Conservation (phyloP, 306 rosid genomes). For the Rosa chinensis region DNA sequence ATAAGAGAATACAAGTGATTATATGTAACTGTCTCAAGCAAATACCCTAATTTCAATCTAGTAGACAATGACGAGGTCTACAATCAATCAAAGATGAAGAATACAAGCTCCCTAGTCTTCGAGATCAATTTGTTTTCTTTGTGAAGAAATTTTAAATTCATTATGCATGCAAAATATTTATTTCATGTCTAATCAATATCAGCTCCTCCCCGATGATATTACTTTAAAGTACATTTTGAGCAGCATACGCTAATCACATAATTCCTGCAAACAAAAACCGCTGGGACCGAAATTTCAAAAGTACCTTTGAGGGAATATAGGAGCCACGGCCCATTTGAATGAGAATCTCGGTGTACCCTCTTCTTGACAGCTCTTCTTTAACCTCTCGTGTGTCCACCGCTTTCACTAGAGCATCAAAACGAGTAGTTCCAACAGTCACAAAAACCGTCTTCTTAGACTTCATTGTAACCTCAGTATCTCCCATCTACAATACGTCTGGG, state of each 20-base stretch:
- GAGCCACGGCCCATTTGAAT: conserved; percentile 86
- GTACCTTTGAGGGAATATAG: conserved; percentile 66
- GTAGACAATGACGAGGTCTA: not conserved
- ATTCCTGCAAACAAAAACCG: not conserved
- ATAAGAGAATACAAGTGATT: not conserved
- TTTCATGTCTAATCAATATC: not conserved
- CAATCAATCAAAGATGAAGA: not conserved
- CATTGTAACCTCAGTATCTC: conserved; percentile 27
- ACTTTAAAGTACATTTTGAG: not conserved
- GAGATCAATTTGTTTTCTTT: not conserved
- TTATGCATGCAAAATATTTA: not conserved
- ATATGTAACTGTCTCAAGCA: not conserved
- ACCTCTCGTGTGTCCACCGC: conserved; percentile 49
- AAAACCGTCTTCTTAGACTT: conserved; percentile 49
- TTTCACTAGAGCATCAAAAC: conserved; percentile 75
- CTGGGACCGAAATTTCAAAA: not conserved
- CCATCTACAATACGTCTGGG: conserved; percentile 29
- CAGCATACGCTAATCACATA: not conserved
- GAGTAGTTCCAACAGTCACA: conserved; percentile 81
- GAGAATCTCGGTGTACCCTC: conserved; percentile 74
- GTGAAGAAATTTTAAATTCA: not conserved
- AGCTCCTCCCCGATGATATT: not conserved
- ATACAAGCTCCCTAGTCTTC: not conserved
- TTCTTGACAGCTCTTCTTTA: conserved; percentile 45
- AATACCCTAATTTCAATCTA: too few relatives aligned